These are phyloP conservation scores for Letharia lupina DNA, from an alignment of 495 filamentous ascomycete genomes.

Conservation along the genomic window DNA sequence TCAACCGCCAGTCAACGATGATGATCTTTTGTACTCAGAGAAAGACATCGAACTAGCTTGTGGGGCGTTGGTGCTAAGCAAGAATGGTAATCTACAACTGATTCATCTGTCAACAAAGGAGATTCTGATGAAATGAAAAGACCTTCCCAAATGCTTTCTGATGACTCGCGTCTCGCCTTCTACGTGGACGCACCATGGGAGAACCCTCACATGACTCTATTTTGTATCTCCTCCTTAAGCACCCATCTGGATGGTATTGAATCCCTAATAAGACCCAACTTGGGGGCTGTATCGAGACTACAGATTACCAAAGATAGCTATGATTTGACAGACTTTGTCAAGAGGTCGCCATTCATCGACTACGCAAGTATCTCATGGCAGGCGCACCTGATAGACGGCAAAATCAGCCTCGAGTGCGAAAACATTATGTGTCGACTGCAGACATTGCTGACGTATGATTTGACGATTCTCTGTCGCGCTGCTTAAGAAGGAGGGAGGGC, in stretches of 20 bases:
- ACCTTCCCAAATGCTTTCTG: not conserved
- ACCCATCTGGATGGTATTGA: not conserved
- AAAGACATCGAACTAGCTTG: not conserved
- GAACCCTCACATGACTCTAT: not conserved
- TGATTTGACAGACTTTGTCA: not conserved
- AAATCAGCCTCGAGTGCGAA: not conserved
- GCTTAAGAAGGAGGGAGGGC: too few relatives aligned
- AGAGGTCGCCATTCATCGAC: not conserved
- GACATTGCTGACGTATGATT: constrained; percentile 4
- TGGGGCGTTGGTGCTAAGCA: not conserved
- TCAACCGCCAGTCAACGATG: not conserved
- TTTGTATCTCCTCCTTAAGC: not conserved
- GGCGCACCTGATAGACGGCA: constrained; percentile 3
- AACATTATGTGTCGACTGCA: not conserved
- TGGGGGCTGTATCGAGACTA: not conserved
- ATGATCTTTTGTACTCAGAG: not conserved
- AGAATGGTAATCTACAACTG: not conserved
- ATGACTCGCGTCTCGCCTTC: constrained; percentile 1
- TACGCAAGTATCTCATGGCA: constrained; percentile 9
- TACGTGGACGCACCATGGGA: constrained; percentile 3
- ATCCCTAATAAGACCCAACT: not conserved
- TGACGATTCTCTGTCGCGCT: not conserved
- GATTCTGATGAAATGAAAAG: not conserved
- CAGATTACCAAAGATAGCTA: not conserved
- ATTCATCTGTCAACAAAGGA: not conserved